Evolutionary conservation across 2,329 filamentous ascomycete species (phyloP).

Genomic region (Zasmidium cellare): DNA sequence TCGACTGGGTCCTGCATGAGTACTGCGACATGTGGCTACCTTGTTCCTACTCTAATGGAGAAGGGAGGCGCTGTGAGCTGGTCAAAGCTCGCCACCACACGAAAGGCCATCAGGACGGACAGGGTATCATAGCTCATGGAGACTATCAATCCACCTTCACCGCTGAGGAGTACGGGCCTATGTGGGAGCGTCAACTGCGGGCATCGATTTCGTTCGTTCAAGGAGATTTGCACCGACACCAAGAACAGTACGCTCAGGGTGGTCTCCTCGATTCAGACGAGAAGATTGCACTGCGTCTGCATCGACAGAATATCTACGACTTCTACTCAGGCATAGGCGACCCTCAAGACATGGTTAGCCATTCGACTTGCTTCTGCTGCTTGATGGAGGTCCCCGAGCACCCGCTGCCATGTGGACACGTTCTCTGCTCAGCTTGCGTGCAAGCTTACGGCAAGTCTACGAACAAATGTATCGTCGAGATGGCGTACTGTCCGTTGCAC

Average conservation of each 20-base stretch:
- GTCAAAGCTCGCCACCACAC: constrained; percentile 38
- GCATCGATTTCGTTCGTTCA: not conserved
- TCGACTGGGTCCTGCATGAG: constrained; percentile 37
- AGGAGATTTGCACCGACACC: not conserved
- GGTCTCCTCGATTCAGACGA: not conserved
- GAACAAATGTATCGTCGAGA: constrained; percentile 3
- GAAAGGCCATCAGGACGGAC: constrained; percentile 13
- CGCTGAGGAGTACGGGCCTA: not conserved
- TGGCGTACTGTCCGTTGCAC: constrained; percentile 30
- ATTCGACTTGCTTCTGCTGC: constrained; percentile 47
- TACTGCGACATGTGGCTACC: constrained; percentile 45
- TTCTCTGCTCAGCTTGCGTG: constrained; percentile 43
- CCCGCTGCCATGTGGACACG: constrained; percentile 44
- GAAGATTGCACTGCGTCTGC: not conserved
- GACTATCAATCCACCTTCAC: constrained; percentile 10
- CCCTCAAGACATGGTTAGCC: constrained; percentile 33
- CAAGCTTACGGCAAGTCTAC: constrained; percentile 28
- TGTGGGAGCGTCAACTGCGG: not conserved
- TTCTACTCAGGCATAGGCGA: not conserved
- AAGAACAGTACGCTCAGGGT: not conserved
- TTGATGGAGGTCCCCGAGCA: constrained; percentile 43
- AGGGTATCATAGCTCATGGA: constrained; percentile 10
- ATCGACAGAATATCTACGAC: not conserved
- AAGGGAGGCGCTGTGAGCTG: constrained; percentile 39
- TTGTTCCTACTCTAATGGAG: constrained; percentile 36